Evolutionary conservation across 257 asterid species (phyloP), one percentile per base, ranked within the genome.

Genomic region (Solanum peruvianum): DNA sequence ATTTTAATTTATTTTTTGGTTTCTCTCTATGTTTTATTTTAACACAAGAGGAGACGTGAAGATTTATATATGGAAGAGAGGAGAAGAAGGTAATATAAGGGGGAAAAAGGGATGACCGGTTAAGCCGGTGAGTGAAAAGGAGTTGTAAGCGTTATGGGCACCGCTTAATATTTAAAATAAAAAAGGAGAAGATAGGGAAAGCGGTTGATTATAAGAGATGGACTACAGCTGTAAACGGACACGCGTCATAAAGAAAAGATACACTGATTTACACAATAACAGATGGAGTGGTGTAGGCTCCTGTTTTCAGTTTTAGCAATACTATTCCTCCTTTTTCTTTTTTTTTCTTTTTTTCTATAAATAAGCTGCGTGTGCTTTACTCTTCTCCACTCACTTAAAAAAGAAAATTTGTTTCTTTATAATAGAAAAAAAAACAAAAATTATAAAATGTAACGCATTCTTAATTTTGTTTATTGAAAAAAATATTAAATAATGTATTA

Each of bases 221-320:
- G 95, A 80, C 87, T 90, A 96, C 99, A 96, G 98, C 99, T 95
- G 98, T 94, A 90, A 5, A 93, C 89, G 91, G 91, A 96, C 99
- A 94, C 99, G 98, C 97, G 96, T 94, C 98, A 84, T 83, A 82
- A 81, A 76, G 33, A 21, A 82, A 25, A 76, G 87, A 88, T 89
- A 89, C 91, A 90, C 93, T 89, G 90, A 90, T 91, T 91, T 89
- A 86, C 92, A 91, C 89, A 91, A 31, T 71, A 81, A 81, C 85
- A 81, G 69, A 81, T 81, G 85, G 85, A 49, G 11, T 49, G 44
- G 69, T 80, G 20, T 80, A 47, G 85, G 84, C 18, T 45, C 42
- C 84, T 78, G 84, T 78, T 78, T 78, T 78, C 66, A 27, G 84
- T 78, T 81, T 47, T 81, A 49, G 69, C 11, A 41, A 49, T 6